Base-by-base conservation (phyloP, 768 basidiomycete species). In the Boletus edulis region DNA sequence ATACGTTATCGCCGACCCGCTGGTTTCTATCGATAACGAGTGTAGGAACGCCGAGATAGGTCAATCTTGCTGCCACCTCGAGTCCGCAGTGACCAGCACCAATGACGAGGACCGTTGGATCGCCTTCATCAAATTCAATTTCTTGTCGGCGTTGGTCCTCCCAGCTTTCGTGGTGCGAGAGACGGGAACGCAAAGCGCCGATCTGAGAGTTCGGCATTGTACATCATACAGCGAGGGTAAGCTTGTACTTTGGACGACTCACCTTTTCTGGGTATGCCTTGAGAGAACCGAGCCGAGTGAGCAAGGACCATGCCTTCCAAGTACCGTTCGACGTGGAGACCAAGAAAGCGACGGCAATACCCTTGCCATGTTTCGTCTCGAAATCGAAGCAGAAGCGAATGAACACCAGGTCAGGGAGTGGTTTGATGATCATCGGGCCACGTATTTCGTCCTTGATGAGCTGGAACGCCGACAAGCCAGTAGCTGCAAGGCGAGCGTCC, bases 71-170 rank as follows among this genome's bases (percentile, higher is more conserved):
- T 0, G 87, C 86, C 2, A 83, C 62, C 37, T 74, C 79, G 41
- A 91, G 69, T 4, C 88, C 89, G 57, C 80, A 79, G 54, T 88
- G 89, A 1, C 85, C 85, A 4, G 77, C 85, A 10, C 85, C 84
- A 20, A 87, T 73, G 43, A 89, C 68, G 39, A 89, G 70, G 8
- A 89, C 88, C 2, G 75, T 75, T 0, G 85, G 86, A 35, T 78
- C 73, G 12, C 57, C 59, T 20, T 76, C 76, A 32, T 70, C 72
- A 59, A 84, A 84, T 27, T 76, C 72, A 8, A 63, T 51, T 56
- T 80, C 75, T 11, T 65, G 65, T 43, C 63, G 67, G 34, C 83
- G 74, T 22, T 71, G 67, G 20, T 74, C 72, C 48, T 75, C 72
- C 86, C 86, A 86, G 51, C 73, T 69, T 4, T 78, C 80, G 52